A percentile compares a stretch with the other conserved stretches of the same genome.
Conservation (phyloP, 78 protist genomes). For the Pelomyxa schiedti region DNA sequence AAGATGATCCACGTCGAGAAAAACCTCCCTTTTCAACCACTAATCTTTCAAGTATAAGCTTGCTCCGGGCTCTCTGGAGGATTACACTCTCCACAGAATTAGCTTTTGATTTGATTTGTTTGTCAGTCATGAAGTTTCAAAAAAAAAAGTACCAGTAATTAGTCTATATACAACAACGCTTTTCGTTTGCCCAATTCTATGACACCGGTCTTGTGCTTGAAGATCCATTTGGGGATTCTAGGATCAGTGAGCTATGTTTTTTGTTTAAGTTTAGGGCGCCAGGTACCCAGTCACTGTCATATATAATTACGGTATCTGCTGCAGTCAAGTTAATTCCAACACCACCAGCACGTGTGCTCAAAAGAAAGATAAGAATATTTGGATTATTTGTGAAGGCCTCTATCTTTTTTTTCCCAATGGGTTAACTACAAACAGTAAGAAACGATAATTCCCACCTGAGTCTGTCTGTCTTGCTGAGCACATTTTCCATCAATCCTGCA, state of each 20-base stretch:
- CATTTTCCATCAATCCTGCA: constrained; percentile 1
- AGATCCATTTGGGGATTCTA: constrained; percentile 74
- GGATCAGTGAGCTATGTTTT: no score
- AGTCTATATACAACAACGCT: constrained; percentile 84
- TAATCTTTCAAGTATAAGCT: constrained; percentile 10
- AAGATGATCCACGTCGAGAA: no score
- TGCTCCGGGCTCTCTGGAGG: constrained; percentile 72
- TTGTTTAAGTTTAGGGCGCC: no score
- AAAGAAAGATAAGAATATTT: constrained; percentile 64
- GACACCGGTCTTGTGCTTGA: constrained; percentile 85
- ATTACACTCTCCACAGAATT: constrained; percentile 59
- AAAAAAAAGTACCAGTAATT: constrained; percentile 63
- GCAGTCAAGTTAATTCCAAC: constrained; percentile 92
- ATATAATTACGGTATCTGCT: constrained; percentile 94
- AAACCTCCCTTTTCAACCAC: neutral
- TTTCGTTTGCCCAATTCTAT: constrained; percentile 95
- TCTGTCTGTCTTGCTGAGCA: neutral
- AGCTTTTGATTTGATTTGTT: no score
- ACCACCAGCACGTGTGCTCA: constrained; percentile 97
- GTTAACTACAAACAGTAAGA: no score
- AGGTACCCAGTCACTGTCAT: constrained; percentile 78
- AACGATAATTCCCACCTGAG: neutral
- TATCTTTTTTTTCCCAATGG: neutral
- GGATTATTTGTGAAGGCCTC: constrained; percentile 25
- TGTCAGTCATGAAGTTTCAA: no score